A percentile compares a stretch with the other conserved stretches of the same genome.
Conservation (phyloP, 371 early-diverging fungal species). For the Quaeritorhiza haematococci region DNA sequence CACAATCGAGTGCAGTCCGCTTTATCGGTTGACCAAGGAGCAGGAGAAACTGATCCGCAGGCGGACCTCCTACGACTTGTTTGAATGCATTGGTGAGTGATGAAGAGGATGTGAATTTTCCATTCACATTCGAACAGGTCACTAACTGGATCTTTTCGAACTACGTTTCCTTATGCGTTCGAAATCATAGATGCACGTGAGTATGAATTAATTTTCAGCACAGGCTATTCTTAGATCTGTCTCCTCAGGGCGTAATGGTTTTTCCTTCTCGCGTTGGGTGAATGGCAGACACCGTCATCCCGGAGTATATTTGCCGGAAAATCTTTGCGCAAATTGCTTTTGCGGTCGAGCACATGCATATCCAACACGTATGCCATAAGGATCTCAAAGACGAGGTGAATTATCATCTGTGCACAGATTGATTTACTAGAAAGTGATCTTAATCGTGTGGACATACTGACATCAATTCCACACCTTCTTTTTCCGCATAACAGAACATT, state of each 20-base stretch:
- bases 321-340: conserved; percentile 35
- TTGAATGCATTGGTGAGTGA: conserved; percentile 37
- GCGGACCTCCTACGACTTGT: conserved; percentile 32
- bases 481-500: conserved; percentile 49
- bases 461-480: not conserved
- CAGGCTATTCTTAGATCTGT: no score
- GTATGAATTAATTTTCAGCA: conserved; percentile 8
- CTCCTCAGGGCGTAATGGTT: no score
- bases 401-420: no score
- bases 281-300: no score
- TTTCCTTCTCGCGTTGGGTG: no score
- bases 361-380: not conserved
- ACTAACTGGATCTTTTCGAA: not conserved
- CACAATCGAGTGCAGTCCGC: conserved; percentile 14
- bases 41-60: conserved; percentile 11
- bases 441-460: not conserved
- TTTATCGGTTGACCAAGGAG: conserved; percentile 3
- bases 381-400: conserved; percentile 9
- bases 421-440: no score
- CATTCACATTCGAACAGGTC: not conserved
- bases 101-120: not conserved
- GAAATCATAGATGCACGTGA: conserved; percentile 22
- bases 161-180: not conserved
- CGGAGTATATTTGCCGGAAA: no score
- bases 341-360: conserved; percentile 4